These are phyloP conservation scores for Phlyctochytrium bullatum DNA, from an alignment of 192 early-diverging fungal species.

Conservation along the genomic window DNA sequence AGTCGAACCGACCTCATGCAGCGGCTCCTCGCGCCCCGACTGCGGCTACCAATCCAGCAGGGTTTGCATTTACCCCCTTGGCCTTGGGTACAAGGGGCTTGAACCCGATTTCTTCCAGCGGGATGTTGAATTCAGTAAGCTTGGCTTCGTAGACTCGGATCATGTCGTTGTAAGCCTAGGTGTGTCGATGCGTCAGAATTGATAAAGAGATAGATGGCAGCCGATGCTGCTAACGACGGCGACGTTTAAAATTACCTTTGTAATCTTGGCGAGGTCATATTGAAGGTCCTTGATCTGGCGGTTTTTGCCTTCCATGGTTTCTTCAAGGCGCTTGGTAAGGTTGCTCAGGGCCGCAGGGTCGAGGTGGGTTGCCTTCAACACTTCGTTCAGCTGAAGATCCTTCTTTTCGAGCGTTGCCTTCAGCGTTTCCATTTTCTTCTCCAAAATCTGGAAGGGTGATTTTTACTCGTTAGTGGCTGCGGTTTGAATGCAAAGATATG, in stretches of 20 bases:
- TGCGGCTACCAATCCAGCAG: constrained; percentile 54
- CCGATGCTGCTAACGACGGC: no score
- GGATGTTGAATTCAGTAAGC: constrained; percentile 59
- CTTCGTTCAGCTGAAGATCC: constrained; percentile 63
- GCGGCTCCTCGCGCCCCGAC: no score
- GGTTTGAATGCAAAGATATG: not conserved
- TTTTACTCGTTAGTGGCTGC: not conserved
- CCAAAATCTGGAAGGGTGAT: constrained; percentile 45
- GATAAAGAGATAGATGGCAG: not conserved
- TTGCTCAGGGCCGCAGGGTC: constrained; percentile 56
- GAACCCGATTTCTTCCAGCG: constrained; percentile 60
- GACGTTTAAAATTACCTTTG: constrained; percentile 41
- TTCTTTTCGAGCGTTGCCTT: constrained; percentile 57
- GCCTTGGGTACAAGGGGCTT: constrained; percentile 49
- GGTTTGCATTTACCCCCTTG: constrained; percentile 34
- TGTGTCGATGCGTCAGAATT: not conserved
- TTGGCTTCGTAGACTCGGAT: constrained; percentile 64
- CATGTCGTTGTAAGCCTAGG: constrained; percentile 63
- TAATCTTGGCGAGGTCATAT: constrained; percentile 62
- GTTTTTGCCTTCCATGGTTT: constrained; percentile 59
- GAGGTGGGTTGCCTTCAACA: constrained; percentile 58
- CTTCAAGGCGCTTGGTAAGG: constrained; percentile 52
- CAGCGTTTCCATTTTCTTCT: constrained; percentile 59
- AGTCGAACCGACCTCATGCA: no score
- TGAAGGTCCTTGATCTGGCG: constrained; percentile 61